These are phyloP conservation scores for Comarum palustre DNA, from an alignment of 306 rosid genomes.

Conservation along the genomic window DNA sequence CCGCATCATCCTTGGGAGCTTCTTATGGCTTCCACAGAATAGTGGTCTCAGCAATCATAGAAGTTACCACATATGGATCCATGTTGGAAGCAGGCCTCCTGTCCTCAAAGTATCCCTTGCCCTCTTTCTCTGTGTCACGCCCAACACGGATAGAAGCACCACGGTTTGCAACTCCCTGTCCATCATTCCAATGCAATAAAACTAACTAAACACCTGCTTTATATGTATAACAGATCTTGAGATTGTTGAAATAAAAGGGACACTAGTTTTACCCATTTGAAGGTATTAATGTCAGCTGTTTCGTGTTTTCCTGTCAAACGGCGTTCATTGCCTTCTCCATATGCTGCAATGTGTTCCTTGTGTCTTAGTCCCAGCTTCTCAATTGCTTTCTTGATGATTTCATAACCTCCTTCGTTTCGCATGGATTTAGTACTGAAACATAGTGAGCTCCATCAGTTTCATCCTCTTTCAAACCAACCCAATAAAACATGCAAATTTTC, in stretches of 20 bases:
- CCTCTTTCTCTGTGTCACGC: constrained; percentile 87
- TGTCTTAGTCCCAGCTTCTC: constrained; percentile 69
- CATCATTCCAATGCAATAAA: neutral
- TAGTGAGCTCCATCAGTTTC: neutral
- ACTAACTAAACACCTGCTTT: neutral
- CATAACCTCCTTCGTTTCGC: constrained; percentile 78
- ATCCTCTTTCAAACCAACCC: constrained; percentile 4
- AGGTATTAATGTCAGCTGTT: constrained; percentile 77
- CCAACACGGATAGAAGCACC: constrained; percentile 96
- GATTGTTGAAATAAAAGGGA: neutral
- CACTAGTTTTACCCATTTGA: constrained; percentile 65
- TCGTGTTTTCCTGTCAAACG: constrained; percentile 88
- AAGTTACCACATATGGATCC: constrained; percentile 95
- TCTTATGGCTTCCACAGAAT: constrained; percentile 70
- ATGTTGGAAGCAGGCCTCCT: constrained; percentile 97
- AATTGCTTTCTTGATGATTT: constrained; percentile 73
- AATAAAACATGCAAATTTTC: neutral
- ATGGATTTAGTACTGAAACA: constrained; percentile 69
- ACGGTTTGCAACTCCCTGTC: constrained; percentile 92
- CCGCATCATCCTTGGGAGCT: neutral
- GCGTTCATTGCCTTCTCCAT: constrained; percentile 95
- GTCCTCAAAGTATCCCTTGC: constrained; percentile 94
- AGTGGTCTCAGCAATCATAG: constrained; percentile 94
- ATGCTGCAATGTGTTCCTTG: constrained; percentile 81
- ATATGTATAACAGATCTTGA: neutral